Base-by-base conservation (phyloP, 2,329 filamentous ascomycete species). In the Helotiales sp. region DNA sequence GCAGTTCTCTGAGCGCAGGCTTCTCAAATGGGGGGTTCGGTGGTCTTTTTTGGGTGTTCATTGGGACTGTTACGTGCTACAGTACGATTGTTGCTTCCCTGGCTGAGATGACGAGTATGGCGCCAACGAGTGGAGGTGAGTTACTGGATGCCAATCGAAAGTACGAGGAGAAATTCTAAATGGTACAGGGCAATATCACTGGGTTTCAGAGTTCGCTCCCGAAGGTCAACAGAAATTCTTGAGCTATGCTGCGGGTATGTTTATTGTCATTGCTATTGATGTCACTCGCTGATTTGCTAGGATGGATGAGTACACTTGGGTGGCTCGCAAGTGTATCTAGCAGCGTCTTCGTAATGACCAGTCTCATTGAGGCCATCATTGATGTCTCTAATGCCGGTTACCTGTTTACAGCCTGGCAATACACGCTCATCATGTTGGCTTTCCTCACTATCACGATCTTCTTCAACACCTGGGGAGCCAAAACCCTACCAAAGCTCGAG, bases 171-270 rank as follows among this genome's bases (percentile, higher is more conserved):
- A 2, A 85, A 85, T 0, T 86, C 84, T 0, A 80, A 81, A 3
- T 3, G 10, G 26, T 3, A 84, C 83, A 43, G 86, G 86, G 1
- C 85, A 88, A 70, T 87, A 87, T 68, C 84, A 86, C 70, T 87
- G 84, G 85, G 84, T 86, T 1, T 85, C 81, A 0, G 84, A 86
- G 60, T 86, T 86, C 67, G 81, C 84, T 0, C 82, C 84, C 0
- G 77, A 75, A 0, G 75, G 77, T 50, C 79, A 81, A 61, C 84
- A 87, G 70, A 85, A 83, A 64, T 81, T 84, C 40, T 76, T 87
- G 1, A 86, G 83, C 67, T 89, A 88, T 71, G 74, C 84, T 17
- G 81, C 82, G 5, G 82, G 81, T 73, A 61, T 26, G 34, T 50
- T 15, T 47, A 15, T 45, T 17, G 32, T 32, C n/a, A 2, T 32